phyloP scores from a whole-genome alignment of 495 filamentous ascomycete genomes.

The Penicillium canariense region DNA sequence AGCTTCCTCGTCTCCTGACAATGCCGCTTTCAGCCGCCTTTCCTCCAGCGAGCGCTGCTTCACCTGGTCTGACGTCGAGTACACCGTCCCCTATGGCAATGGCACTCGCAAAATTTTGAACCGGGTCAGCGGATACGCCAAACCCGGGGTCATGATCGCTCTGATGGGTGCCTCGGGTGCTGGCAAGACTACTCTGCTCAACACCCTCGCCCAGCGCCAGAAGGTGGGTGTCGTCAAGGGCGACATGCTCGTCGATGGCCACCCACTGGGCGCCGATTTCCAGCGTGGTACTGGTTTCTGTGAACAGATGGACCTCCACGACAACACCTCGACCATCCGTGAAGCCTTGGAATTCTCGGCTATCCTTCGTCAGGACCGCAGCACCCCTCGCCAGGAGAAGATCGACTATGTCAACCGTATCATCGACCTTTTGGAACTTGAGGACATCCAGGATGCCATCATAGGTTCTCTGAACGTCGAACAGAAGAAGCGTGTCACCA shows the following conservation, averaged over 20 bases:
- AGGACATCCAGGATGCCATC: slow-evolving; percentile 54
- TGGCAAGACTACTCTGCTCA: slow-evolving; percentile 75
- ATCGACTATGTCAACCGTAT: slow-evolving; percentile 61
- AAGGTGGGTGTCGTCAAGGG: slow-evolving; percentile 68
- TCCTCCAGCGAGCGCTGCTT: slow-evolving; percentile 66
- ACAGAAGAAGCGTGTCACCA: slow-evolving; percentile 74
- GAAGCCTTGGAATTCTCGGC: slow-evolving; percentile 69
- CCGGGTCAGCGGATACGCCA: slow-evolving; percentile 70
- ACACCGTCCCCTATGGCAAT: slow-evolving; percentile 69
- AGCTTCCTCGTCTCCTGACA: slow-evolving; percentile 35
- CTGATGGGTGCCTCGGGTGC: slow-evolving; percentile 84
- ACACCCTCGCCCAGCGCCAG: slow-evolving; percentile 74
- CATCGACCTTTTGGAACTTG: slow-evolving; percentile 56
- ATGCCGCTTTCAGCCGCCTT: slow-evolving; percentile 51
- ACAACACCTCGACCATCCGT: slow-evolving; percentile 60
- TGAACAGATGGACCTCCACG: slow-evolving; percentile 85
- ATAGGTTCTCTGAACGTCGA: slow-evolving; percentile 60
- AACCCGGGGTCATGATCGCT: slow-evolving; percentile 77
- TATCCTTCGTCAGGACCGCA: slow-evolving; percentile 57
- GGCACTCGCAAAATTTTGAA: slow-evolving; percentile 70
- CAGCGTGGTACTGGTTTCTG: slow-evolving; percentile 82
- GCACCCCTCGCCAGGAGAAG: slow-evolving; percentile 51
- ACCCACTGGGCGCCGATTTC: slow-evolving; percentile 64
- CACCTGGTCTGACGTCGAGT: slow-evolving; percentile 72
- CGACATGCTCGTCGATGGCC: slow-evolving; percentile 77